These are phyloP conservation scores for Solanum hybrid DNA, from an alignment of 305 asterid species.

Conservation along the genomic window DNA sequence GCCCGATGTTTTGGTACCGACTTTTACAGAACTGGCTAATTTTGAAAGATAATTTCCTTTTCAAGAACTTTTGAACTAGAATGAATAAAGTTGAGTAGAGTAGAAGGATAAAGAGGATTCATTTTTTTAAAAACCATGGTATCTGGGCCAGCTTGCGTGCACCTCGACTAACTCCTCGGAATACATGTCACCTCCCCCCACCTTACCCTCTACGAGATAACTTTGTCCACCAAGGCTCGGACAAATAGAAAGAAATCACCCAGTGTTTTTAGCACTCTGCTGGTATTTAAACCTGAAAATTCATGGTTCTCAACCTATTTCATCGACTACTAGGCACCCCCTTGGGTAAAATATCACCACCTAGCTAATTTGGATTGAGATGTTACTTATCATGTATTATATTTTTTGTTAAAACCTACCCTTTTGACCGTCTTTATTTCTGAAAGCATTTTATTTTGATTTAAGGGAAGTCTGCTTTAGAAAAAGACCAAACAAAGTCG, in stretches of 20 bases:
- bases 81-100: neutral
- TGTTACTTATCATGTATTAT: neutral
- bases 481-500: neutral
- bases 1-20: neutral
- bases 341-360: neutral
- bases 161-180: neutral
- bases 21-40: neutral
- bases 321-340: neutral
- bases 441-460: neutral
- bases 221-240: neutral
- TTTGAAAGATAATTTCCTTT: neutral
- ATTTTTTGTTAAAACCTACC: neutral
- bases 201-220: neutral
- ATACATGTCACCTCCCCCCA: neutral
- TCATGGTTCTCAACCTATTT: neutral
- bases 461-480: neutral
- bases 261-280: neutral
- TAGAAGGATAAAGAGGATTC: neutral
- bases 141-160: neutral
- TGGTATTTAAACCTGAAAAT: neutral
- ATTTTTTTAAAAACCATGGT: neutral
- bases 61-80: neutral
- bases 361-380: neutral
- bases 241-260: neutral
- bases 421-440: neutral